These are phyloP conservation scores for Penicillium argentinense DNA, from an alignment of 495 filamentous ascomycete genomes.

Conservation along the genomic window DNA sequence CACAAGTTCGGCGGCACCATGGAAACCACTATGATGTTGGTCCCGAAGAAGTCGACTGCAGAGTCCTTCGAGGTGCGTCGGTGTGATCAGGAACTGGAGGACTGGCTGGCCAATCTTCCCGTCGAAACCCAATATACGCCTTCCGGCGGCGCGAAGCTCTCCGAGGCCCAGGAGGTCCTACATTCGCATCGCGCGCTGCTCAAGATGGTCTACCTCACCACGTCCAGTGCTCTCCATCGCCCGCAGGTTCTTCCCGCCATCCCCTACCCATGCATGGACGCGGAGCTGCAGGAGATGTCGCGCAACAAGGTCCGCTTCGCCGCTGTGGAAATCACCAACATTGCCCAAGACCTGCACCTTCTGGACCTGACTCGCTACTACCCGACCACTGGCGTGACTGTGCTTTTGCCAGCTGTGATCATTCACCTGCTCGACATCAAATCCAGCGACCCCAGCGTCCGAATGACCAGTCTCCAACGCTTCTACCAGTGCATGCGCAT, in stretches of 20 bases:
- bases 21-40: slow-evolving; percentile 83
- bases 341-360: slow-evolving; percentile 69
- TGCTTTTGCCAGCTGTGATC: slow-evolving; percentile 85
- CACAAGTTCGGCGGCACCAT: slow-evolving; percentile 74
- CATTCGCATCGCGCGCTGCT: slow-evolving; percentile 75
- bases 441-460: slow-evolving; percentile 64
- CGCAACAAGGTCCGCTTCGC: slow-evolving; percentile 75
- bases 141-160: slow-evolving; percentile 36
- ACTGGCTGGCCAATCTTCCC: slow-evolving; percentile 71
- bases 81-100: slow-evolving; percentile 71
- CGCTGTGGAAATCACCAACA: slow-evolving; percentile 75
- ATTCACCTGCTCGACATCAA: slow-evolving; percentile 91
- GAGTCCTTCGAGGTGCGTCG: slow-evolving; percentile 69
- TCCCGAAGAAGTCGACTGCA: slow-evolving; percentile 79
- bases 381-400: slow-evolving; percentile 84
- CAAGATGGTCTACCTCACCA: slow-evolving; percentile 87
- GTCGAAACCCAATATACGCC: slow-evolving; percentile 62
- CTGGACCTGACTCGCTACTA: slow-evolving; percentile 72
- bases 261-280: slow-evolving; percentile 55
- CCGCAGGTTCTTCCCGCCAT: slow-evolving; percentile 80
- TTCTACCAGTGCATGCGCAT: slow-evolving; percentile 87
- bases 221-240: slow-evolving; percentile 81
- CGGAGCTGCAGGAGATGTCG: slow-evolving; percentile 73
- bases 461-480: slow-evolving; percentile 66
- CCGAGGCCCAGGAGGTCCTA: slow-evolving; percentile 56